A percentile compares a stretch with the other conserved stretches of the same genome.
phyloP scores from a whole-genome alignment of 495 filamentous ascomycete species.

The Jackrogersella multiformis region DNA sequence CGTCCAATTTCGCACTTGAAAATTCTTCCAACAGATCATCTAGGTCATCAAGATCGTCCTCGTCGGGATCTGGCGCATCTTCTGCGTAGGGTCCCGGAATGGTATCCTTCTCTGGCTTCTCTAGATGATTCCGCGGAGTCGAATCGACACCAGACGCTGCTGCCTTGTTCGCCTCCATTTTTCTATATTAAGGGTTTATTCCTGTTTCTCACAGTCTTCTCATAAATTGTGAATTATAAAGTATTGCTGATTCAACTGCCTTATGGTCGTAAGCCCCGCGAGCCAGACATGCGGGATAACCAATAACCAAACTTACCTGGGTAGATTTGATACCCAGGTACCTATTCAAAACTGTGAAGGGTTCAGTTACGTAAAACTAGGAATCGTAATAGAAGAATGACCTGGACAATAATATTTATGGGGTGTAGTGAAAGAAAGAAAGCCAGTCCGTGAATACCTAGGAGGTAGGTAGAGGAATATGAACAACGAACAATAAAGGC shows the following conservation, averaged over 20 bases:
- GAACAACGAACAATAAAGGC: not conserved
- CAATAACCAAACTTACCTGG: too few species aligned
- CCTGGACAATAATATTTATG: not conserved
- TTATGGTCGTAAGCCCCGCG: not conserved
- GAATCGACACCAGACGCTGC: slow-evolving; percentile 18
- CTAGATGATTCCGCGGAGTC: slow-evolving; percentile 15
- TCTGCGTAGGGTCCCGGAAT: slow-evolving; percentile 44
- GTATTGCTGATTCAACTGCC: not conserved
- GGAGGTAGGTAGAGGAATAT: slow-evolving; percentile 7
- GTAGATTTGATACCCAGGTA: too few species aligned
- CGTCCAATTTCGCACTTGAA: slow-evolving; percentile 62
- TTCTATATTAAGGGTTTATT: not conserved
- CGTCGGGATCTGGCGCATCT: slow-evolving; percentile 77
- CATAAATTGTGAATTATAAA: not conserved
- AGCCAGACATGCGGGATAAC: slow-evolving; percentile 3
- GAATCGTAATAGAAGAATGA: not conserved
- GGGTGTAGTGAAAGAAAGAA: not conserved
- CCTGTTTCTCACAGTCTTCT: not conserved
- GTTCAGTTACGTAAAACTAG: not conserved
- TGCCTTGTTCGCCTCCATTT: slow-evolving; percentile 34
- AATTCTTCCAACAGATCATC: slow-evolving; percentile 97
- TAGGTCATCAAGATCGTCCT: slow-evolving; percentile 90
- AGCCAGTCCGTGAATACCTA: not conserved
- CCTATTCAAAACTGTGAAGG: too few species aligned
- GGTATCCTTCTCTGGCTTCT: slow-evolving; percentile 36